Evolutionary conservation across 2,329 filamentous ascomycete species (phyloP).

Genomic region (Teratosphaeria nubilosa): DNA sequence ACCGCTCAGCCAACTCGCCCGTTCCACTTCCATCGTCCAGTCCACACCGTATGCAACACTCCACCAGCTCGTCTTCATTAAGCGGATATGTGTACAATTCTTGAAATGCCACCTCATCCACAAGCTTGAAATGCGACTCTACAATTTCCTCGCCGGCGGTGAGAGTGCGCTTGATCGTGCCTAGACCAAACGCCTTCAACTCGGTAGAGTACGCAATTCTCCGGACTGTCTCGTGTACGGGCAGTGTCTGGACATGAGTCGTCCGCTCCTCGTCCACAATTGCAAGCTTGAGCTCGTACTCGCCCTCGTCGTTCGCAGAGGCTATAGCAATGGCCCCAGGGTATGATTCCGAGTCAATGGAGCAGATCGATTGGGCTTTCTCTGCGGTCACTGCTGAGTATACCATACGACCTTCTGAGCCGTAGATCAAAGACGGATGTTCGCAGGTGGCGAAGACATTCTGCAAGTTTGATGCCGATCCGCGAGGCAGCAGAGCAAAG

Average conservation of each 20-base stretch:
- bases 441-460: conserved; percentile 92
- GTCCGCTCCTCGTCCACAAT: conserved; percentile 73
- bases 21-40: conserved; percentile 47
- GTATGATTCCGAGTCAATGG: conserved; percentile 70
- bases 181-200: conserved; percentile 74
- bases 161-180: conserved; percentile 69
- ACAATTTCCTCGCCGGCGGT: conserved; percentile 62
- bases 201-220: conserved; percentile 74
- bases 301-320: conserved; percentile 32
- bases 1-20: conserved; percentile 57
- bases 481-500: conserved; percentile 65
- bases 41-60: conserved; percentile 70
- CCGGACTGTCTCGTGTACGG: conserved; percentile 71
- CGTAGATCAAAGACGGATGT: conserved; percentile 87
- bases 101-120: conserved; percentile 82
- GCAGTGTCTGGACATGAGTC: conserved; percentile 76
- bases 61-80: conserved; percentile 62
- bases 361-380: conserved; percentile 68
- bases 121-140: conserved; percentile 72
- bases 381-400: conserved; percentile 92
- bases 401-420: conserved; percentile 73
- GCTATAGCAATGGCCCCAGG: conserved; percentile 73
- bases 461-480: conserved; percentile 14
- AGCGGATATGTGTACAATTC: conserved; percentile 63
- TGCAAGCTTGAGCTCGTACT: conserved; percentile 67